Evolutionary conservation across 129 eudicot genomes (phyloP), one percentile per base, ranked within the genome.

Genomic region (Pseudognaphalium luteoalbum): DNA sequence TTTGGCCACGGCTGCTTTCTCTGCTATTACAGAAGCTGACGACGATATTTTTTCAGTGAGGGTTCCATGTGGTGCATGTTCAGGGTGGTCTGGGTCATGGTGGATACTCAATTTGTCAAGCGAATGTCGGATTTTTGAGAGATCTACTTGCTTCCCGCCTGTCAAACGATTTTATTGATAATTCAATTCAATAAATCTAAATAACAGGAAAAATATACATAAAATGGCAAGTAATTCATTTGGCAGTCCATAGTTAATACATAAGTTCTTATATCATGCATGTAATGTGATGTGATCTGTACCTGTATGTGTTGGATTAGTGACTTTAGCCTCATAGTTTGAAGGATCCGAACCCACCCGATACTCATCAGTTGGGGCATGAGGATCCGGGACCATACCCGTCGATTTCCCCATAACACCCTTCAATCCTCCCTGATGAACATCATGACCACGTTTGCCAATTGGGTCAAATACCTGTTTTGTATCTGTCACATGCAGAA

Each of bases 301-400:
- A 86, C 96, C 85, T 20, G 64, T 42, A 39, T 80, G 85, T 25
- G 88, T 84, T 22, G 93, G 91, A 80, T 88, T 86, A 47, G 76
- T 20, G 16, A 84, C 90, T 76, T 91, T 88, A 39, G 83, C 56
- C 76, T 81, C 79, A 61, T 88, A 83, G 66, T 88, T 88, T 5
- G 87, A 74, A 57, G 86, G 81, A 50, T 39, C 73, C 47, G 61
- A 73, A 37, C 74, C 64, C 35, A 15, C 17, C 32, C 57, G 5
- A 2, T 68, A 76, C 33, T 9, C 47, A 52, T 50, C 85, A 34
- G 51, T 84, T 0, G 88, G 88, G 19, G 82, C 85, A 19, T 78
- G 70, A 68, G 96, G 89, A 70, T 88, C 96, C 57, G 63, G 81
- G 66, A 83, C 73, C 78, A 84, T 61, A n/a, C 72, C 81, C 0